Evolutionary conservation across 1,284 basidiomycete genomes (phyloP).

Genomic region (Trichosporon sp.): DNA sequence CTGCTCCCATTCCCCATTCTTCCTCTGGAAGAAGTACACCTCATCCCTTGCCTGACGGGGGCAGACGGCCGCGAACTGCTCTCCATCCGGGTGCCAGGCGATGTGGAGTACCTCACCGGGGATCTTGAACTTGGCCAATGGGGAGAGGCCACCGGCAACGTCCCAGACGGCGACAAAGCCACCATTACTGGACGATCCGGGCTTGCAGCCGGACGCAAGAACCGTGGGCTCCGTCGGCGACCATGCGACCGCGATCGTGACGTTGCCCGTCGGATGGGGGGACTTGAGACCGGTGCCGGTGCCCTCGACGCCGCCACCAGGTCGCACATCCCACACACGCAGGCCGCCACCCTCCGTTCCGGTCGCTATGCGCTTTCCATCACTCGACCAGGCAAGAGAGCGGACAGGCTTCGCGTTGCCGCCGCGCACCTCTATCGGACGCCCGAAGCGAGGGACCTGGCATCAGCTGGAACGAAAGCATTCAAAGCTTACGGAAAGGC

Average conservation of each 20-base stretch:
- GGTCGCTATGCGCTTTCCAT: constrained; percentile 37
- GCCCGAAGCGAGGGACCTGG: constrained; percentile 35
- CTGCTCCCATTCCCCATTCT: constrained; percentile 38
- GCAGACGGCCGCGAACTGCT: constrained; percentile 50
- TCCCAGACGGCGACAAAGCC: constrained; percentile 48
- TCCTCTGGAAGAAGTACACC: constrained; percentile 46
- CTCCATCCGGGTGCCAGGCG: constrained; percentile 48
- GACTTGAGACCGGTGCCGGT: constrained; percentile 20
- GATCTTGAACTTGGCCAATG: constrained; percentile 42
- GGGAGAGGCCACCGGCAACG: constrained; percentile 27
- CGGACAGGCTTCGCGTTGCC: constrained; percentile 37
- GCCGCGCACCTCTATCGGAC: constrained; percentile 36
- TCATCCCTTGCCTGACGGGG: constrained; percentile 41
- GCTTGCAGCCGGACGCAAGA: constrained; percentile 49
- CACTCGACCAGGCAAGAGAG: constrained; percentile 39
- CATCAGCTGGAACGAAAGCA: neutral
- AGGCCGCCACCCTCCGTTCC: constrained; percentile 40
- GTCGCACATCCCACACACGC: constrained; percentile 37
- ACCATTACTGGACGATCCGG: constrained; percentile 26
- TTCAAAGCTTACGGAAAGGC: constrained; percentile 33
- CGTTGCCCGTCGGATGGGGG: constrained; percentile 45
- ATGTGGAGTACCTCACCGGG: constrained; percentile 47
- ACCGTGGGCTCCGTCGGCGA: constrained; percentile 46
- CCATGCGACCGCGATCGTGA: constrained; percentile 45
- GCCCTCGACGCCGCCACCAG: constrained; percentile 19